These are phyloP conservation scores for Pleoardoris graminearum DNA, from an alignment of 2,329 filamentous ascomycete species.

Conservation along the genomic window DNA sequence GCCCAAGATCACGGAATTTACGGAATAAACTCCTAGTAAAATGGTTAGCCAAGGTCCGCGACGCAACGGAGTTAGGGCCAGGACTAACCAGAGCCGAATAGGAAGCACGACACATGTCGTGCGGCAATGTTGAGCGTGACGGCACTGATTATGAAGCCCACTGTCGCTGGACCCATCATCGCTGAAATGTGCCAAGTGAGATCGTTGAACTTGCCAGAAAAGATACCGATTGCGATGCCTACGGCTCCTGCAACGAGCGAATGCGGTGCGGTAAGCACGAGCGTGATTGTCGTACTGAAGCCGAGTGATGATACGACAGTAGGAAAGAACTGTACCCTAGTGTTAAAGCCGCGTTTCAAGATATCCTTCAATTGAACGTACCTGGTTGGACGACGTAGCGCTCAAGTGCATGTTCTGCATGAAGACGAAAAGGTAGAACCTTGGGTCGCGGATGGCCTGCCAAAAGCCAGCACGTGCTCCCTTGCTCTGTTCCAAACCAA, in stretches of 20 bases:
- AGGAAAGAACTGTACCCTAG: conserved; percentile 48
- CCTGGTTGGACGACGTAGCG: conserved; percentile 54
- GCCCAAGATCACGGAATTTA: conserved; percentile 41
- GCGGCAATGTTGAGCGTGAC: conserved; percentile 44
- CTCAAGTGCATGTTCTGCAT: conserved; percentile 62
- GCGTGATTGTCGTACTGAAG: conserved; percentile 55
- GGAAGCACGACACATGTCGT: conserved; percentile 31
- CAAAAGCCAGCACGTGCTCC: conserved; percentile 54
- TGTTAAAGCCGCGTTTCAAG: no score
- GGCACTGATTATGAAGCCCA: conserved; percentile 45
- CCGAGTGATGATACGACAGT: conserved; percentile 56
- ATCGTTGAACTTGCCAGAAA: conserved; percentile 46
- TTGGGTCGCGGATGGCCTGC: conserved; percentile 55
- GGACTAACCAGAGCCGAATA: conserved; percentile 29
- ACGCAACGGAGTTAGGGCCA: no score
- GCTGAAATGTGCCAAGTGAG: conserved; percentile 47
- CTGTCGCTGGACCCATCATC: conserved; percentile 41
- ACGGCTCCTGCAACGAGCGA: conserved; percentile 27
- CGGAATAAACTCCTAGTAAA: conserved; percentile 22
- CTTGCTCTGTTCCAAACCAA: conserved; percentile 49
- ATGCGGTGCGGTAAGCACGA: conserved; percentile 51
- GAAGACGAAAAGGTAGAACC: conserved; percentile 58
- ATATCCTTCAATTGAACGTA: no score
- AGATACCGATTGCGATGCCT: conserved; percentile 38
- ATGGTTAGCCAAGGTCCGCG: not conserved